These are phyloP conservation scores for Pestalotiopsis sp. DNA, from an alignment of 2,329 filamentous ascomycete species.

Conservation along the genomic window DNA sequence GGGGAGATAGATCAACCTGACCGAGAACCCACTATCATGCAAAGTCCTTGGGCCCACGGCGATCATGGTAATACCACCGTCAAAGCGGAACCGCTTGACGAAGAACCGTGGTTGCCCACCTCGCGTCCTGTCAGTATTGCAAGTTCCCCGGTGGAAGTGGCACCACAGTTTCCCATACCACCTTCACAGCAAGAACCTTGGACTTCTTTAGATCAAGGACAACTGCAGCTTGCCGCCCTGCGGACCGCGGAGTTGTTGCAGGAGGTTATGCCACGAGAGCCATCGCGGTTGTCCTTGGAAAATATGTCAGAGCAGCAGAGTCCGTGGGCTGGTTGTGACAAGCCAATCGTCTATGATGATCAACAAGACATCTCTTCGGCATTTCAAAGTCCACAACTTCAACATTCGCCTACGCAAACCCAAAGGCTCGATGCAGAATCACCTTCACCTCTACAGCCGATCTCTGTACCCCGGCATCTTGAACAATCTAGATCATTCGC, in stretches of 20 bases:
- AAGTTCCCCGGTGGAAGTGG: constrained; percentile 12
- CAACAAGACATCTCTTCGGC: background rate
- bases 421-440: background rate
- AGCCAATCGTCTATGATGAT: background rate
- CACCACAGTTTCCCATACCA: constrained; percentile 16
- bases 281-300: background rate
- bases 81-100: constrained; percentile 17
- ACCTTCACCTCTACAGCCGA: background rate
- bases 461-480: background rate
- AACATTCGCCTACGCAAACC: background rate
- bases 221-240: constrained; percentile 17
- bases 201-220: constrained; percentile 18
- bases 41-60: constrained; percentile 27
- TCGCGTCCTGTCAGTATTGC: constrained; percentile 6
- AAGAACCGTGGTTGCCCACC: constrained; percentile 4
- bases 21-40: constrained; percentile 13
- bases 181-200: constrained; percentile 33
- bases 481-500: background rate
- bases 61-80: constrained; percentile 12
- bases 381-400: background rate
- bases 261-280: background rate
- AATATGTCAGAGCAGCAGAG: background rate
- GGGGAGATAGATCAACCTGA: background rate
- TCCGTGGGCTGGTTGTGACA: background rate
- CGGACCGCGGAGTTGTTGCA: constrained; percentile 22